phyloP scores from a whole-genome alignment of 1,284 basidiomycete species.

The Apiotrichum akiyoshidainum region DNA sequence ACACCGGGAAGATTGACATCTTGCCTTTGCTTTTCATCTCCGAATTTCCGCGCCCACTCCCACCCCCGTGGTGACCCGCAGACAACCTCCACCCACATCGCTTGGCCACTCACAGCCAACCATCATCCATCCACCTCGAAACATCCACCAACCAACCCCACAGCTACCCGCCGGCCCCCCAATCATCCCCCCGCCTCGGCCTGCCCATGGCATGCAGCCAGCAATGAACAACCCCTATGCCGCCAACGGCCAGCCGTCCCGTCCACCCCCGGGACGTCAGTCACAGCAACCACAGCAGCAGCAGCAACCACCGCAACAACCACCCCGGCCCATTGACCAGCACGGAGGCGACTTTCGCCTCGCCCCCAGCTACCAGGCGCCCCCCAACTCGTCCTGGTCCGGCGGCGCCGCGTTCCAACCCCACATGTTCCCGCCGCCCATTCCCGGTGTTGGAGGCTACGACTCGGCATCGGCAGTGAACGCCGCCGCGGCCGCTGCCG shows the following conservation, averaged over 20 bases:
- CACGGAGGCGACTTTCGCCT: not conserved
- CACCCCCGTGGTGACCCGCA: too few relatives aligned
- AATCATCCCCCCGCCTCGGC: not conserved
- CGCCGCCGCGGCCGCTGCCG: not conserved
- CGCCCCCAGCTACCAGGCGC: constrained; percentile 5
- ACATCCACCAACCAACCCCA: not conserved
- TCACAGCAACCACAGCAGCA: too few relatives aligned
- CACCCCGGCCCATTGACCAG: not conserved
- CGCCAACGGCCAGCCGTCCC: not conserved
- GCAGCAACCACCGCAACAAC: not conserved
- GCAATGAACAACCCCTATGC: constrained; percentile 4
- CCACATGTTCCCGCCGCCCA: not conserved
- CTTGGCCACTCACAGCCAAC: too few relatives aligned
- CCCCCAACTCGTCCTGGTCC: not conserved
- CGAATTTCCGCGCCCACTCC: too few relatives aligned
- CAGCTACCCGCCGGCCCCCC: not conserved
- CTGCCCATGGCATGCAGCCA: constrained; percentile 1
- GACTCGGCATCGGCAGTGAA: not conserved
- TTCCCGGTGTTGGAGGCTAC: not conserved
- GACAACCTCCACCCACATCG: too few relatives aligned
- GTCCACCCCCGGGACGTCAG: too few relatives aligned
- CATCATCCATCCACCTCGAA: not conserved
- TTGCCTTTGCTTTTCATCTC: too few relatives aligned
- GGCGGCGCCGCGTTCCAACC: constrained; percentile 3
- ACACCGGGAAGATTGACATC: too few relatives aligned